Base-by-base conservation (phyloP, 768 basidiomycete genomes). In the Macrolepiota albuminosa region DNA sequence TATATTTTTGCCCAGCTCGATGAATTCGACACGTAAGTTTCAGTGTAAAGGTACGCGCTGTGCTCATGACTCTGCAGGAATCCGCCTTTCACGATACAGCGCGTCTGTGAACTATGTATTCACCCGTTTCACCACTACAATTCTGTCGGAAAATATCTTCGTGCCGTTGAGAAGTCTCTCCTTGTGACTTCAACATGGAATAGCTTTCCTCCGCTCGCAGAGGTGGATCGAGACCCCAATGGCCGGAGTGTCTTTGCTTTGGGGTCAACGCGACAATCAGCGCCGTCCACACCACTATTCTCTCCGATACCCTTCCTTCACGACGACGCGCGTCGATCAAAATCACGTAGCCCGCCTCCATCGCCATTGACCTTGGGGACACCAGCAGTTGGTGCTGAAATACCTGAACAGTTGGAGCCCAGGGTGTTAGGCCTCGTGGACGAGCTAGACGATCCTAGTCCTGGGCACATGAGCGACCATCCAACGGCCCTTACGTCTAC, bases 271-370 rank as follows among this genome's bases (percentile, higher is more conserved):
- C 72, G 80, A 13, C 79, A 81, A 58, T 84, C 85, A 33, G 78
- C 78, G 45, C 89, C 92, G 1, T 77, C 83, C 49, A 94, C 92
- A 11, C 92, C 92, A 4, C 76, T 94, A 55, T 94, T 93, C 73
- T 91, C 89, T 3, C 92, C 92, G 4, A 93, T 94, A 60, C 84
- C 92, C 6, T 94, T 94, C 80, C 75, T 93, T 29, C 91, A 93
- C 67, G 84, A 87, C 53, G 91, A 93, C 70, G 87, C 89, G 21
- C 83, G 91, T 58, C 83, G 89, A 56, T 90, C 89, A 42, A 85
- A 85, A 67, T 91, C 89, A 24, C 86, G 81, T 60, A 92, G 88
- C 66, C 91, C 89, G 16, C 88, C 89, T 29, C 87, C 89, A 31
- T 89, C 89, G 31, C 89, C 91, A 8, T 72, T 91, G 45, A 72